phyloP scores from a whole-genome alignment of 176 grass and related monocot genomes.

The Triticum monococcum region DNA sequence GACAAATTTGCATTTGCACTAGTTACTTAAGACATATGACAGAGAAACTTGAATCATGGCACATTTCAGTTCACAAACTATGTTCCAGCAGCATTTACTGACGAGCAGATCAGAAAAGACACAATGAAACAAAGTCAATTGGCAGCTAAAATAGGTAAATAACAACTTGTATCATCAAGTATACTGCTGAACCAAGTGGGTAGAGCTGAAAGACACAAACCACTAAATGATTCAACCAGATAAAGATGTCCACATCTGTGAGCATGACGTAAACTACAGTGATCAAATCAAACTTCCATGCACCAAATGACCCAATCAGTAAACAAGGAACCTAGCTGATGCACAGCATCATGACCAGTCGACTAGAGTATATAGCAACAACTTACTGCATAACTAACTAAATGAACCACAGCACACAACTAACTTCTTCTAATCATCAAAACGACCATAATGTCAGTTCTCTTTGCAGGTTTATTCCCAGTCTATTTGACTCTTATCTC shows the following conservation, averaged over 20 bases:
- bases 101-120: not conserved
- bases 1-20: not conserved
- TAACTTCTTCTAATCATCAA: not conserved
- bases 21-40: not conserved
- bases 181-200: not conserved
- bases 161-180: not conserved
- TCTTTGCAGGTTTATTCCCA: not conserved
- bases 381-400: not conserved
- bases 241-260: not conserved
- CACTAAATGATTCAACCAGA: constrained; percentile 4
- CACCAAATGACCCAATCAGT: constrained; percentile 1
- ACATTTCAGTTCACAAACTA: not conserved
- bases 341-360: not conserved
- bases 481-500: not conserved
- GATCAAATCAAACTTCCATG: constrained; percentile 6
- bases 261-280: not conserved
- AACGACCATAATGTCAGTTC: not conserved
- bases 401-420: not conserved
- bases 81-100: not conserved
- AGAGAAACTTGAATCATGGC: not conserved
- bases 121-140: not conserved
- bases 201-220: constrained; percentile 2
- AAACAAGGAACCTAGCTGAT: not conserved
- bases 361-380: not conserved
- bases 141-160: not conserved